Percentiles rank a stretch among this genome's conserved stretches.
Conservation (phyloP, 805 yeast species). For the Kazachstania bromeliacearum region DNA sequence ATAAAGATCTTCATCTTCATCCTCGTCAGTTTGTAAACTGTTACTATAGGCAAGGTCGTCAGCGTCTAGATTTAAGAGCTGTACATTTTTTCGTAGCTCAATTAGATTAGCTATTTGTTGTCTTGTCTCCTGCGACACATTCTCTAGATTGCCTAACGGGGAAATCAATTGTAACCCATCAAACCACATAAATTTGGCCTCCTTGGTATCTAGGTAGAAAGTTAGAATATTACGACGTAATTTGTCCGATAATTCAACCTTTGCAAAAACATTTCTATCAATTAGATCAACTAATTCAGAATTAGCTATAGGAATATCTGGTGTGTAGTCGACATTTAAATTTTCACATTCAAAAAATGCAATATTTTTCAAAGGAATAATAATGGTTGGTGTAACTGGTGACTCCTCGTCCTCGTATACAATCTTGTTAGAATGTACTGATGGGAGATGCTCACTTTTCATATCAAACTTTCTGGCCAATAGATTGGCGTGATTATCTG, state of each 20-base stretch:
- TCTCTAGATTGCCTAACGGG: constrained; percentile 18
- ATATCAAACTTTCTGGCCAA: constrained; percentile 50
- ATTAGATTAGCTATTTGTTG: constrained; percentile 37
- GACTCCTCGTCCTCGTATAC: constrained; percentile 1
- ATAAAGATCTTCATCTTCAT: constrained; percentile 19
- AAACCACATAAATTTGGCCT: constrained; percentile 61
- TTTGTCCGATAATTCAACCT: constrained; percentile 41
- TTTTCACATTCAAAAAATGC: constrained; percentile 41
- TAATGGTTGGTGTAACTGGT: constrained; percentile 20
- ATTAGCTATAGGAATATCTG: constrained; percentile 23
- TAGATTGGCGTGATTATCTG: constrained; percentile 56
- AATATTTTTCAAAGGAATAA: constrained; percentile 45
- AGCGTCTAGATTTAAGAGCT: constrained; percentile 34
- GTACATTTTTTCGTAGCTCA: constrained; percentile 40
- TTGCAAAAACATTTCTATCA: constrained; percentile 49
- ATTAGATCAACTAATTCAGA: constrained; percentile 41
- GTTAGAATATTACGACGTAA: constrained; percentile 36
- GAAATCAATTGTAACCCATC: constrained; percentile 60
- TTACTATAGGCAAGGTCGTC: constrained; percentile 3
- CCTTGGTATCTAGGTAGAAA: constrained; percentile 65
- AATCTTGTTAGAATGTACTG: constrained; percentile 47
- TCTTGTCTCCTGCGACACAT: constrained; percentile 36
- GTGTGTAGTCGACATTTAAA: constrained; percentile 27
- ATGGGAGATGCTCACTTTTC: constrained; percentile 41
- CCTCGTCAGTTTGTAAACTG: constrained; percentile 2